Base-by-base conservation (phyloP, 2,329 filamentous ascomycete species). In the Paraphaeosphaeria sporulosa region DNA sequence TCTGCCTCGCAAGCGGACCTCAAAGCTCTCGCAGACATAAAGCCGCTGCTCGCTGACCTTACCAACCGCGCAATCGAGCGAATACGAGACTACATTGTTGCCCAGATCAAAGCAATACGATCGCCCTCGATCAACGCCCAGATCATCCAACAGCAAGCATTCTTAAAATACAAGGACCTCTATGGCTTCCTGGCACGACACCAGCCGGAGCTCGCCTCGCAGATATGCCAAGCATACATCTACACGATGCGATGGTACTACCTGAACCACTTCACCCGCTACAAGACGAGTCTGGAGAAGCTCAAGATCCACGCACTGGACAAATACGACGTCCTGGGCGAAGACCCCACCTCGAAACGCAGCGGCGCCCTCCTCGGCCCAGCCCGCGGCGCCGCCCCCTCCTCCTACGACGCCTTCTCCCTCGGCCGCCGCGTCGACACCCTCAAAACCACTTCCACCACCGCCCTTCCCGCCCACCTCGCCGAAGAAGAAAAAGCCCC, bases 241-340 rank as follows among this genome's bases (percentile, higher is more conserved):
- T 97, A 97, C 76, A 99, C 96, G 0, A 99, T 99, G 93, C 88
- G 93, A 55, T 99, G 95, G 95, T 99, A 99, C 74, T 98, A 98
- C 75, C 81, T 90, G 55, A 95, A 91, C 66, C 92, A 97, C 76
- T 99, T 99, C 74, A 89, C 87, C 3, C 89, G 94, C 36, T 99
- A 99, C 76, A 88, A 91, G 64, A 89, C 89, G 68, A 89, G 95
- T 0, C 83, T 99, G 6, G 89, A 90, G 57, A 96, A 93, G 76
- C 85, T 99, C 61, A 94, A 91, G 71, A 78, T 98, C 2, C 93
- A 97, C 72, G 78, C 85, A 4, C 84, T 96, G 60, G 94, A 97
- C 72, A 93, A 90, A 73, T 89, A 90, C 65, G 93, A 97, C 72
- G 86, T 93, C 0, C 82, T 99, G 4, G 93, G 91, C 15, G 87